These are phyloP conservation scores for Pedinophyceae sp. DNA, from an alignment of 139 green algal species.

Conservation along the genomic window DNA sequence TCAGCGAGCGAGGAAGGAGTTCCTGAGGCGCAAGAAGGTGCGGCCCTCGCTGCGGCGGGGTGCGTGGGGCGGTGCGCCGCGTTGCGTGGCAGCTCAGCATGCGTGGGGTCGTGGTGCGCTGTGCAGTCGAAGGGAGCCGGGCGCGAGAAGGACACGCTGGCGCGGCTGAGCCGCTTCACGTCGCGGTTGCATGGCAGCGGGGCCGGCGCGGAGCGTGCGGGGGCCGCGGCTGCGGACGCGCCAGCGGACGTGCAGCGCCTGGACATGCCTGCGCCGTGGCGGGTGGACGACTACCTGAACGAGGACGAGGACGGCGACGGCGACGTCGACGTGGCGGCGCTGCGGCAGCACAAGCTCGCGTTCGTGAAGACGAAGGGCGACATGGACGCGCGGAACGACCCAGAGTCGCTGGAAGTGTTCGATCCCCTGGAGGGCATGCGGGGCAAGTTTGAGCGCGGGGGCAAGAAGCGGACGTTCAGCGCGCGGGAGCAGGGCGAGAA, in stretches of 20 bases:
- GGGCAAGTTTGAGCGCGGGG: too few species aligned
- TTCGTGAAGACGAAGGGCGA: constrained; percentile 19
- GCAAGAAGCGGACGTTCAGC: constrained; percentile 65
- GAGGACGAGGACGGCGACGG: constrained; percentile 15
- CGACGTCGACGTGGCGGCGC: constrained; percentile 20
- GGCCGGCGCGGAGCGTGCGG: not conserved
- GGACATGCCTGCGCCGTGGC: constrained; percentile 57
- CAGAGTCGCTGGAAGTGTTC: constrained; percentile 55
- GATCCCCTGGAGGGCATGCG: constrained; percentile 54
- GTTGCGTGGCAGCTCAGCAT: not conserved
- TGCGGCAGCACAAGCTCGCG: constrained; percentile 26
- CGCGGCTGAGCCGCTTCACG: constrained; percentile 33
- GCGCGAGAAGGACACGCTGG: constrained; percentile 50
- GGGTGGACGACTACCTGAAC: constrained; percentile 24
- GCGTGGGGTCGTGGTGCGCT: not conserved
- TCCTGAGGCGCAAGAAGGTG: too few species aligned
- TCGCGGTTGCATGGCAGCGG: constrained; percentile 14
- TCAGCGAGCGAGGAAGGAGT: too few species aligned
- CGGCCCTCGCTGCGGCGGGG: too few species aligned
- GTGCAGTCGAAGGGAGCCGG: not conserved
- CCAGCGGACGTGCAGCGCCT: constrained; percentile 40
- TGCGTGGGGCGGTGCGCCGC: too few species aligned
- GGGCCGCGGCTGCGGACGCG: constrained; percentile 22
- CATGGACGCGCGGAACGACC: constrained; percentile 38
- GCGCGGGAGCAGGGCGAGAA: constrained; percentile 30